Evolutionary conservation across 495 filamentous ascomycete species (phyloP), one percentile per base, ranked within the genome.

Genomic region (Penicillium odoratum): DNA sequence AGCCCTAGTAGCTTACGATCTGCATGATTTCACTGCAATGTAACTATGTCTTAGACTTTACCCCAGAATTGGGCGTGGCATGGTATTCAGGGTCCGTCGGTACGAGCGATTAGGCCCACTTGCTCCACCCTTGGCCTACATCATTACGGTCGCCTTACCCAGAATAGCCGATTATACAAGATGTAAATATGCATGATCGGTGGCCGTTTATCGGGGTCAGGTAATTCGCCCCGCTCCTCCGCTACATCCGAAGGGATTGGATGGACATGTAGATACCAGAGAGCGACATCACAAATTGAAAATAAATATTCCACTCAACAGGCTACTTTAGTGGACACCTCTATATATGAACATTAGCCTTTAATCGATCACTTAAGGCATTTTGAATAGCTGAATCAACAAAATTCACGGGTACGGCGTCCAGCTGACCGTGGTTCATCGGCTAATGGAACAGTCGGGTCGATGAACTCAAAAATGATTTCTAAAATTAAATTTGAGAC

Each of bases 41-140:
- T 48, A 48, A 48, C 46, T 48, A 8, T 48, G 46, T 48, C 46
- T 48, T 48, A 48, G 46, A 48, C 28, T 31, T 48, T 48, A 48
- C 46, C 46, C 46, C 46, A 48, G 46, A 48, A 30, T 48, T 48
- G 46, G 46, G 26, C 46, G 26, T 48, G 46, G 11, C 46, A 48
- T 28, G 15, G 28, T 15, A 18, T 7, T 29, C 26, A 31, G 28
- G 10, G 13, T 16, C 46, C 46, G 13, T 48, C 46, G 46, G 46
- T 48, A 48, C 46, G 29, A 48, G 46, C 46, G 13, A 30, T 29
- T 16, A 16, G n/a, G 18, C 18, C 26, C 16, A 18, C 28, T 11
- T 40, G 15, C 38, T 48, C 46, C 46, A 48, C 46, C 15, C 46
- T 48, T 48, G 46, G 46, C 46, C 6, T 6, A 48, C 28, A 48